Percentiles rank a stretch among this genome's conserved stretches.
Evolutionary conservation across 1,284 basidiomycete genomes (phyloP).

Genomic region (Moniliella sp.): DNA sequence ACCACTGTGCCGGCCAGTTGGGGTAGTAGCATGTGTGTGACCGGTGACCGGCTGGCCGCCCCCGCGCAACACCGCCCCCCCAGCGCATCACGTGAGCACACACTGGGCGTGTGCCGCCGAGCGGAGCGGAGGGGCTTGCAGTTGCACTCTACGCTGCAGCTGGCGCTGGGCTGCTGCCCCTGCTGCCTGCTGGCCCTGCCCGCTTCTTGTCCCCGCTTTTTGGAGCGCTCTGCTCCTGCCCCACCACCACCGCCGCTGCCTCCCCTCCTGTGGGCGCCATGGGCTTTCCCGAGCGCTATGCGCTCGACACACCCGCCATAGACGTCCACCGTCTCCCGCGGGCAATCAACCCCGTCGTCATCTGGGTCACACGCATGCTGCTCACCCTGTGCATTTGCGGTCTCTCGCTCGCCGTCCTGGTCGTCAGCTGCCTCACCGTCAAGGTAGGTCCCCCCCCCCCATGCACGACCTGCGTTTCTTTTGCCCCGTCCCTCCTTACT

Average conservation of each 20-base stretch:
- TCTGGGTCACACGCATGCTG: slow-evolving; percentile 23
- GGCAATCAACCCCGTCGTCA: slow-evolving; percentile 21
- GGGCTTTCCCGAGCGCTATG: slow-evolving; percentile 21
- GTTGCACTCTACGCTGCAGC: too few relatives aligned
- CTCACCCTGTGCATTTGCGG: slow-evolving; percentile 23
- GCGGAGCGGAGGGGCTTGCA: too few relatives aligned
- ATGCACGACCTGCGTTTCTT: slow-evolving; percentile 24
- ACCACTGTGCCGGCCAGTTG: too few relatives aligned
- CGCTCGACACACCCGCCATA: slow-evolving; percentile 14
- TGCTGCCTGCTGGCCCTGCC: not conserved
- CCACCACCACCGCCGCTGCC: too few relatives aligned
- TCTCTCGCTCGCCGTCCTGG: slow-evolving; percentile 19
- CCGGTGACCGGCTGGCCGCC: too few relatives aligned
- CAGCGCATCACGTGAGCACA: too few relatives aligned
- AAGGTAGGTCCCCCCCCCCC: slow-evolving; percentile 1
- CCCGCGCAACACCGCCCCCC: too few relatives aligned
- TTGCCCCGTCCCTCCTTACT: slow-evolving; percentile 21
- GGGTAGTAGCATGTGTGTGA: too few relatives aligned
- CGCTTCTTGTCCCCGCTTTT: slow-evolving; percentile 1
- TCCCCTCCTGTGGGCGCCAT: too few relatives aligned
- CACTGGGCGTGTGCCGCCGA: too few relatives aligned
- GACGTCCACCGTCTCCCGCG: slow-evolving; percentile 8
- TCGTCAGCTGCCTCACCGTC: slow-evolving; percentile 25
- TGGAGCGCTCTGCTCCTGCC: too few relatives aligned
- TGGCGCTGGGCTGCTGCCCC: too few relatives aligned